phyloP scores from a whole-genome alignment of 257 asterid species.

The Plantago major region DNA sequence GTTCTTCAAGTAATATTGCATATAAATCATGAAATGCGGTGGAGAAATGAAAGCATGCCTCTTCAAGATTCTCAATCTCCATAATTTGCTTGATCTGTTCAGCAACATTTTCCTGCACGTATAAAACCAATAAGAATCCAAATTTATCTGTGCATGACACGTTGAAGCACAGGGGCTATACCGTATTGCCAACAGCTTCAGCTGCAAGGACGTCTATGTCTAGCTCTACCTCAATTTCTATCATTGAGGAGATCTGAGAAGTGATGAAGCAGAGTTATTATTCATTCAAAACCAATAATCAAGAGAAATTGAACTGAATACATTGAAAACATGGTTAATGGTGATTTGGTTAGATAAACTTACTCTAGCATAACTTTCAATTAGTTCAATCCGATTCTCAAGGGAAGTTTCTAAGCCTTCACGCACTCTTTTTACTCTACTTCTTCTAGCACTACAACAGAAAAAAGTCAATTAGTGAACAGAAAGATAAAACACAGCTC shows the following conservation, averaged over 20 bases:
- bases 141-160: not conserved
- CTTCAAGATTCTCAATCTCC: slow-evolving; percentile 97
- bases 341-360: slow-evolving; percentile 17
- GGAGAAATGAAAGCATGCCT: slow-evolving; percentile 38
- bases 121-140: slow-evolving; percentile 15
- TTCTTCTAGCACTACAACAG: slow-evolving; percentile 64
- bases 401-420: slow-evolving; percentile 77
- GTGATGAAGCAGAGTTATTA: slow-evolving; percentile 12
- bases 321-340: not conserved
- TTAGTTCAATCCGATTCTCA: slow-evolving; percentile 75
- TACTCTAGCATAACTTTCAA: slow-evolving; percentile 95
- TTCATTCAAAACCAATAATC: not conserved
- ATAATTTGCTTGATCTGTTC: slow-evolving; percentile 82
- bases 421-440: slow-evolving; percentile 69
- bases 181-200: slow-evolving; percentile 71
- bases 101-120: slow-evolving; percentile 76
- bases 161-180: slow-evolving; percentile 24
- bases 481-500: not conserved
- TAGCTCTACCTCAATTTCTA: slow-evolving; percentile 93
- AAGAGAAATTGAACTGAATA: slow-evolving; percentile 5
- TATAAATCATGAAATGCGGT: not conserved
- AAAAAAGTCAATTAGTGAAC: slow-evolving; percentile 1
- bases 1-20: slow-evolving; percentile 4
- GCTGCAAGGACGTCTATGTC: slow-evolving; percentile 93
- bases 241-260: slow-evolving; percentile 87